A percentile compares a stretch with the other conserved stretches of the same genome.
Conservation (phyloP, 176 grass and related monocot genomes). For the Musa troglodytarum region DNA sequence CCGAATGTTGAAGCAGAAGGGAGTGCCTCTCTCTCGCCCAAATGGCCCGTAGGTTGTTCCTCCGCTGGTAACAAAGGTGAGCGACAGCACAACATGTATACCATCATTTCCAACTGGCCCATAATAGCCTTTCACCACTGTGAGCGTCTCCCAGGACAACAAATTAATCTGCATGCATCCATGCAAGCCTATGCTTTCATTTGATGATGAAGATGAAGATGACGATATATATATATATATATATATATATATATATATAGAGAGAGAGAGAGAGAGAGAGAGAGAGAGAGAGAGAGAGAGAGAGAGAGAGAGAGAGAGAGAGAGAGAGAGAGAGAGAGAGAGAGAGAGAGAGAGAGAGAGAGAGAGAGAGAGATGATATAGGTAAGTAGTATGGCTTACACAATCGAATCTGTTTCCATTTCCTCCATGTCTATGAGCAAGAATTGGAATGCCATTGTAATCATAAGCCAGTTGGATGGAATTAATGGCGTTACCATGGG, state of each 20-base stretch:
- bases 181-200: too few relatives aligned
- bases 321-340: too few relatives aligned
- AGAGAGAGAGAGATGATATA: background rate
- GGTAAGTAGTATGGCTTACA: background rate
- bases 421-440: conserved; percentile 2
- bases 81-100: background rate
- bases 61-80: background rate
- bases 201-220: too few relatives aligned
- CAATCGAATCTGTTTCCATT: background rate
- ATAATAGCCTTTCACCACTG: background rate
- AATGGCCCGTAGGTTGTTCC: background rate
- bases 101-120: background rate
- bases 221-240: background rate
- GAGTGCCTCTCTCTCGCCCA: background rate
- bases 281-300: background rate
- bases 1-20: background rate
- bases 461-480: background rate
- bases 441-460: background rate
- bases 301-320: background rate
- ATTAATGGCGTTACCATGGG: background rate
- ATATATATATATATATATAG: background rate
- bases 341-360: background rate
- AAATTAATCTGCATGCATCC: background rate
- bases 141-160: background rate
- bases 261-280: background rate